Evolutionary conservation across 352 stramenopile genomes (phyloP), one percentile per base, ranked within the genome.

Genomic region (Elongisporangium prolatum): DNA sequence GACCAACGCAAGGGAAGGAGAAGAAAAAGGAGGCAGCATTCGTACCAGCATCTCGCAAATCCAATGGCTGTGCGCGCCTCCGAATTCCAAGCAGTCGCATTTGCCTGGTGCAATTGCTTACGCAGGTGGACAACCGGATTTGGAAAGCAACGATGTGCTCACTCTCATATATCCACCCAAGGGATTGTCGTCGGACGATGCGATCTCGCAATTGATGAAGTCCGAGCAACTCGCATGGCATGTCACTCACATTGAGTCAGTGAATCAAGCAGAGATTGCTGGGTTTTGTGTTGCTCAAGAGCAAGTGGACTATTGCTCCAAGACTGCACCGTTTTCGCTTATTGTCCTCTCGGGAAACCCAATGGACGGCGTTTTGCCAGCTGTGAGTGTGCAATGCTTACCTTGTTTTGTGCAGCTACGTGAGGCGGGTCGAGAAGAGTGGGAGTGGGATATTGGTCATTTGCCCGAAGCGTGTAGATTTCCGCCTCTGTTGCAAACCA

Each of bases 341-440:
- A 73, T 91, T 25, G 38, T 91, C 28, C 67, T 93, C 0, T 87
- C 80, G 0, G 84, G 84, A 11, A 88, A 91, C 44, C 80, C 81
- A n/a, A 47, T 93, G 9, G 84, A 90, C 22, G 84, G 84, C 10
- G 78, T 75, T 44, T 71, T 88, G 25, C 81, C 84, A 1, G 60
- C 59, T 1, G 63, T 93, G 24, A 86, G 73, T 49, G 71, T 93
- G 18, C 77, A 90, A 22, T 65, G 63, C 21, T 60, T 93, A n/a
- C 81, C 79, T 9, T 86, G 75, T 53, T 88, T 85, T 44, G 60
- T 89, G 17, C 75, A 73, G 9, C 54, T 86, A 1, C 69, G 69
- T 16, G 74, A 80, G 16, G 70, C 69, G 6, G 76, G 88, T 37
- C 84, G 80, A 50, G 84, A 93, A 60, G 78, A 88, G 21, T 90